These are phyloP conservation scores for Fusarium nygamai DNA, from an alignment of 2,329 filamentous ascomycete genomes.

Conservation along the genomic window DNA sequence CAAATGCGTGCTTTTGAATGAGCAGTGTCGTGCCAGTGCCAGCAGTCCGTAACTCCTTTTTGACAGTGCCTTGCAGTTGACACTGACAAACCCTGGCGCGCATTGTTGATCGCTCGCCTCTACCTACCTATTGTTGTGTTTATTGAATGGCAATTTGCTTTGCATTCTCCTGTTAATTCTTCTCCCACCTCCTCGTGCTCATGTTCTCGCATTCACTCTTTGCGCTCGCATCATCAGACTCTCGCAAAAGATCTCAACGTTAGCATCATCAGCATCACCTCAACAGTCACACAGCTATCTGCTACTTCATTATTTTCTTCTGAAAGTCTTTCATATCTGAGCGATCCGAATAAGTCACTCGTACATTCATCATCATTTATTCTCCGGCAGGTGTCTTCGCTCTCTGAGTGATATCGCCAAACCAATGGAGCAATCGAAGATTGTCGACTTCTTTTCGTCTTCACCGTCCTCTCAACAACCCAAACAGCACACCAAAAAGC, in stretches of 20 bases:
- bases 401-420: not conserved
- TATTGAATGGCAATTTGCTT: not conserved
- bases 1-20: not conserved
- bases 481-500: not conserved
- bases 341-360: not conserved
- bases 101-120: not conserved
- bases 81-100: not conserved
- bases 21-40: conserved; percentile 22
- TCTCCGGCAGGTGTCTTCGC: not conserved
- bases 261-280: not conserved
- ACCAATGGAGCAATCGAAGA: conserved; percentile 27
- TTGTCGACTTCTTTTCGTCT: conserved; percentile 22
- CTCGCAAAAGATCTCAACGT: not conserved
- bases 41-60: not conserved
- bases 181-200: not conserved
- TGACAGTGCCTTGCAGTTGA: not conserved
- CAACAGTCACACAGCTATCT: not conserved
- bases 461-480: not conserved
- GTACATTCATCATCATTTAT: not conserved
- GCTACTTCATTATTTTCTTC: not conserved
- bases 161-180: not conserved
- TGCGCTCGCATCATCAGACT: not conserved
- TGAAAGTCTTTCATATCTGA: not conserved
- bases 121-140: not conserved
- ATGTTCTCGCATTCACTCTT: not conserved